Conservation (phyloP, 805 yeast species). For the Kuraishia borneana region DNA sequence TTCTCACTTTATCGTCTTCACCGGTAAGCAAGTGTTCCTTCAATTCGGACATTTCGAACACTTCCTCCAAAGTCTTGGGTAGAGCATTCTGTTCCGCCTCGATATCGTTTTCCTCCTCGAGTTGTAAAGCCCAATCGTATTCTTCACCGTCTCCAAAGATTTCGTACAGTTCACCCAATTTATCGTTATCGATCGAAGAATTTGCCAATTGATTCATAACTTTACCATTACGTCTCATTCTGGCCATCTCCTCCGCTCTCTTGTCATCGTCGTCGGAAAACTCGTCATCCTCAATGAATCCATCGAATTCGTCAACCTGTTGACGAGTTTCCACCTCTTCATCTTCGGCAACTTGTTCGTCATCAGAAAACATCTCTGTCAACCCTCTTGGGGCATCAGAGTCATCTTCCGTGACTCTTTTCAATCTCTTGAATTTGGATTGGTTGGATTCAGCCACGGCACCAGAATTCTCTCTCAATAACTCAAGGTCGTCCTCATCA, state of each 20-base stretch:
- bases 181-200: slow-evolving; percentile 70
- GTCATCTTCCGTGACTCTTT: slow-evolving; percentile 50
- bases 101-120: slow-evolving; percentile 50
- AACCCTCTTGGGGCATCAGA: slow-evolving; percentile 26
- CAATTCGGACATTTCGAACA: slow-evolving; percentile 89
- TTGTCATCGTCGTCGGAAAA: slow-evolving; percentile 84
- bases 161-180: slow-evolving; percentile 85
- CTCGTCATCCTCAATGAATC: slow-evolving; percentile 95
- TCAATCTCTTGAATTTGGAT: slow-evolving; percentile 68
- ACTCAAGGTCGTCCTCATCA: slow-evolving; percentile 92
- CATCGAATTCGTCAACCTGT: slow-evolving; percentile 76
- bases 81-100: slow-evolving; percentile 16
- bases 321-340: slow-evolving; percentile 18
- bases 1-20: slow-evolving; percentile 79
- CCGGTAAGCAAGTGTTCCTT: slow-evolving; percentile 87
- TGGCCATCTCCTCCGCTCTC: slow-evolving; percentile 28
- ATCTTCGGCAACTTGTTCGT: slow-evolving; percentile 19
- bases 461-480: slow-evolving; percentile 85
- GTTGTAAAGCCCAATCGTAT: slow-evolving; percentile 96
- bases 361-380: slow-evolving; percentile 64
- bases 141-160: slow-evolving; percentile 96
- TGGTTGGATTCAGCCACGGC: slow-evolving; percentile 34
- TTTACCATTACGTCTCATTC: slow-evolving; percentile 20
- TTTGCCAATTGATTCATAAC: slow-evolving; percentile 10
- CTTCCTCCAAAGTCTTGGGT: slow-evolving; percentile 65